Conservation (phyloP, 2,329 filamentous ascomycete genomes). For the Orbilia javanica region DNA sequence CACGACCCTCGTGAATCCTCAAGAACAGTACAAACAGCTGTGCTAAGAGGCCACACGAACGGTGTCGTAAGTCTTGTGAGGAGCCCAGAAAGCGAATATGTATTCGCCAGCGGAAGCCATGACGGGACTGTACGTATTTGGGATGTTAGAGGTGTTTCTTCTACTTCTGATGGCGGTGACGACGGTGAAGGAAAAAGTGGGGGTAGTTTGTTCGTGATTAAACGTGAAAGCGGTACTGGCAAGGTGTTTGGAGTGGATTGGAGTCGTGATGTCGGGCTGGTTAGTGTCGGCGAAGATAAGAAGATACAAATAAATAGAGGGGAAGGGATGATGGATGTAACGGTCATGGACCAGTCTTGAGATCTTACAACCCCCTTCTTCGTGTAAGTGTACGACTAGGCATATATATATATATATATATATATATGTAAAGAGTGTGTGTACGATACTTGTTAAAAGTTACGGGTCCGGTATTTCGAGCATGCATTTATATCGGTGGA, state of each 20-base stretch:
- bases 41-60: constrained; percentile 66
- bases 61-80: constrained; percentile 72
- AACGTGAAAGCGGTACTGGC: constrained; percentile 68
- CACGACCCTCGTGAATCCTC: constrained; percentile 87
- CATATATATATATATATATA: no score
- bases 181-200: constrained; percentile 72
- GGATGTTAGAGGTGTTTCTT: constrained; percentile 78
- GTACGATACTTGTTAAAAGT: constrained; percentile 33
- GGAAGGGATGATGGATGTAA: constrained; percentile 66
- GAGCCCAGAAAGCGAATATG: constrained; percentile 78
- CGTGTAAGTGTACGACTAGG: no score
- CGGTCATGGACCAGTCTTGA: constrained; percentile 58
- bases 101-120: constrained; percentile 88
- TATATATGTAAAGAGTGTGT: neutral
- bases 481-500: neutral
- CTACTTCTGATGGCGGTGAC: constrained; percentile 70
- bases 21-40: constrained; percentile 71
- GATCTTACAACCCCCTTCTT: neutral
- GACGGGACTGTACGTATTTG: constrained; percentile 94
- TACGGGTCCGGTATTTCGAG: neutral
- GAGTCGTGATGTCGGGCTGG: constrained; percentile 87
- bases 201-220: constrained; percentile 79
- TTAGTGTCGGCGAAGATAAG: constrained; percentile 93
- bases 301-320: constrained; percentile 89
- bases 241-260: constrained; percentile 92